Evolutionary conservation across 495 filamentous ascomycete species (phyloP).

Genomic region (Cryomyces minteri): DNA sequence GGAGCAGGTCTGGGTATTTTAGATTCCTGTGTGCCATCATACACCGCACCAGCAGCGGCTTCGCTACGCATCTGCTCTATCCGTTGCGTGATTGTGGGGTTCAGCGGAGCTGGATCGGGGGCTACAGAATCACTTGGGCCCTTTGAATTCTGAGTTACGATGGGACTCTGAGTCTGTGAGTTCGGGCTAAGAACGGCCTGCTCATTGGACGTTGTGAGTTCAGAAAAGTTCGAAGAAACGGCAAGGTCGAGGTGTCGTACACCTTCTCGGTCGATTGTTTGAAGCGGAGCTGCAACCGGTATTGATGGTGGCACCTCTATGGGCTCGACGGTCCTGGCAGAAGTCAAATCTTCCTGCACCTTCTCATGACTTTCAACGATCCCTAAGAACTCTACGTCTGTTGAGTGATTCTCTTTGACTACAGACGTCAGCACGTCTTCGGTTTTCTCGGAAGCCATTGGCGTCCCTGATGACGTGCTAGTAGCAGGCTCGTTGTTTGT

Average conservation of each 20-base stretch:
- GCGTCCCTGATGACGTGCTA: conserved; percentile 18
- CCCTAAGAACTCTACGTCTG: neutral
- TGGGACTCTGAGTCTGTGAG: no score
- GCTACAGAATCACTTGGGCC: neutral
- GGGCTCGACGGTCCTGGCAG: no score
- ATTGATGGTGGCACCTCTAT: neutral
- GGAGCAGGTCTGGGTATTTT: no score
- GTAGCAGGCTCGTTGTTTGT: no score
- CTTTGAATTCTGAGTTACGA: no score
- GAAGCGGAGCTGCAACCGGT: conserved; percentile 18
- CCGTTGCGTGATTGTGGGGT: conserved; percentile 7
- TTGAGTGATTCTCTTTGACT: conserved; percentile 39
- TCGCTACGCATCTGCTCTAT: conserved; percentile 12
- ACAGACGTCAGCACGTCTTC: conserved; percentile 50
- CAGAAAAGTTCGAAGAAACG: conserved; percentile 27
- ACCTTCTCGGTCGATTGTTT: conserved; percentile 25
- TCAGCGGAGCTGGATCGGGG: conserved; percentile 4
- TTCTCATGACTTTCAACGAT: no score
- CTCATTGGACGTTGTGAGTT: conserved; percentile 2
- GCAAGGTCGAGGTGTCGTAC: conserved; percentile 57
- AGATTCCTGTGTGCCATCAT: neutral
- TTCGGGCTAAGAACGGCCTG: neutral
- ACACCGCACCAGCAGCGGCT: neutral
- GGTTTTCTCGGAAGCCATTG: conserved; percentile 20
- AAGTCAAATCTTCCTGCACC: no score